Evolutionary conservation across 2,329 filamentous ascomycete genomes (phyloP).

Genomic region (Incumbomyces delicatus): DNA sequence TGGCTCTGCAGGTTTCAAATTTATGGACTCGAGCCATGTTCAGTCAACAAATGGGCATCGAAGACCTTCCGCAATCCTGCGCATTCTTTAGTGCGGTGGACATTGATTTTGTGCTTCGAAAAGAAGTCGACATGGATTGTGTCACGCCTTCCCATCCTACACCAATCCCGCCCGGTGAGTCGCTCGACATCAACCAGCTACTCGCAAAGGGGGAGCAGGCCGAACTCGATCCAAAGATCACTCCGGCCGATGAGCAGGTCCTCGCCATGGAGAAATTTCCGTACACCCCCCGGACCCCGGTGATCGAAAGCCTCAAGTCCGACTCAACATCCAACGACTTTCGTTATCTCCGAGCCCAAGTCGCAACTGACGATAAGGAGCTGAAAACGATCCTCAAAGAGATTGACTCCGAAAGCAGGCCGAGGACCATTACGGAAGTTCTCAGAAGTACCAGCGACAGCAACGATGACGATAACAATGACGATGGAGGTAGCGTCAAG

Average conservation of each 20-base stretch:
- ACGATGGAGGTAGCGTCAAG: conserved; percentile 2
- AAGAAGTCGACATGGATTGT: conserved; percentile 97
- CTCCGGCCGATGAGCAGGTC: conserved; percentile 40
- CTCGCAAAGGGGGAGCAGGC: conserved; percentile 63
- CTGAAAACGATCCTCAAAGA: conserved; percentile 62
- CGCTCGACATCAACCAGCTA: conserved; percentile 69
- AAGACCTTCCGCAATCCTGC: conserved; percentile 86
- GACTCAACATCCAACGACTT: conserved; percentile 33
- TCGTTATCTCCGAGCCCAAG: conserved; percentile 73
- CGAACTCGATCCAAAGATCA: conserved; percentile 55
- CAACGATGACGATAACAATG: conserved; percentile 1
- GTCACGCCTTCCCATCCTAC: conserved; percentile 76
- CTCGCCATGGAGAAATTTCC: conserved; percentile 53
- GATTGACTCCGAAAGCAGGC: conserved; percentile 32
- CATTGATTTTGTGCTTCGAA: conserved; percentile 88
- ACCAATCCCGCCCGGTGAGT: conserved; percentile 75
- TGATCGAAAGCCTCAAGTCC: conserved; percentile 64
- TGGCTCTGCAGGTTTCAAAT: conserved; percentile 90
- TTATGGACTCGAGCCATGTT: conserved; percentile 98
- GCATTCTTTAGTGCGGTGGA: conserved; percentile 95
- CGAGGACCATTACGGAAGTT: conserved; percentile 5
- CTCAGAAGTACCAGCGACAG: neutral
- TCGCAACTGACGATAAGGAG: conserved; percentile 63
- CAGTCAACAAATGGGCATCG: conserved; percentile 87
- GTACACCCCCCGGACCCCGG: conserved; percentile 63